These are phyloP conservation scores for Exsudoporus floridanus DNA, from an alignment of 1,284 basidiomycete genomes.

Conservation along the genomic window DNA sequence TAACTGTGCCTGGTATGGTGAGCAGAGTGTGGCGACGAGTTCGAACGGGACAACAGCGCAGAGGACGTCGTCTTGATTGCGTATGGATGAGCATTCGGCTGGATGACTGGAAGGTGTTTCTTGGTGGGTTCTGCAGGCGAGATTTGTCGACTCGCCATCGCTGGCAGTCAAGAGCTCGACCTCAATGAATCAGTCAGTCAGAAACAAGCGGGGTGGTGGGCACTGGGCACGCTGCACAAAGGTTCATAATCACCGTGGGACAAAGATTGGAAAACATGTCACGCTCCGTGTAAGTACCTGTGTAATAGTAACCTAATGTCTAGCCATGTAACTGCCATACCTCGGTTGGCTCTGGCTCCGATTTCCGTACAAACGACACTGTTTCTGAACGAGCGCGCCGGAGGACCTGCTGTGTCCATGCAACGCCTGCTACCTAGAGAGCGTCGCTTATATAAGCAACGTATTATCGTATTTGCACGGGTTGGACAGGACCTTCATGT, in stretches of 20 bases:
- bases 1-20: slow-evolving; percentile 32
- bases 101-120: slow-evolving; percentile 20
- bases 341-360: too few relatives aligned
- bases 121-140: slow-evolving; percentile 19
- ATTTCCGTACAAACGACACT: too few relatives aligned
- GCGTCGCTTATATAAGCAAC: background rate
- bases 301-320: too few relatives aligned
- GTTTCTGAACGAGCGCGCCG: too few relatives aligned
- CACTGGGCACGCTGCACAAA: background rate
- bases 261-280: too few relatives aligned
- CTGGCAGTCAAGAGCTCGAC: background rate
- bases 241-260: slow-evolving; percentile 2
- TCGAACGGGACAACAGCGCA: slow-evolving; percentile 39
- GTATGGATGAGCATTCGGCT: slow-evolving; percentile 39
- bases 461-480: too few relatives aligned
- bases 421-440: too few relatives aligned
- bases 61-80: slow-evolving; percentile 41
- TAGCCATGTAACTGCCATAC: too few relatives aligned
- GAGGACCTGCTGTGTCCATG: too few relatives aligned
- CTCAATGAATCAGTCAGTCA: background rate
- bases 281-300: too few relatives aligned
- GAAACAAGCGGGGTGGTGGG: background rate
- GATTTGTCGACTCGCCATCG: slow-evolving; percentile 19
- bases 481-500: slow-evolving; percentile 5
- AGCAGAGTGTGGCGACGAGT: slow-evolving; percentile 31